These are phyloP conservation scores for Leccinum boreale DNA, from an alignment of 768 basidiomycete genomes.

Conservation along the genomic window DNA sequence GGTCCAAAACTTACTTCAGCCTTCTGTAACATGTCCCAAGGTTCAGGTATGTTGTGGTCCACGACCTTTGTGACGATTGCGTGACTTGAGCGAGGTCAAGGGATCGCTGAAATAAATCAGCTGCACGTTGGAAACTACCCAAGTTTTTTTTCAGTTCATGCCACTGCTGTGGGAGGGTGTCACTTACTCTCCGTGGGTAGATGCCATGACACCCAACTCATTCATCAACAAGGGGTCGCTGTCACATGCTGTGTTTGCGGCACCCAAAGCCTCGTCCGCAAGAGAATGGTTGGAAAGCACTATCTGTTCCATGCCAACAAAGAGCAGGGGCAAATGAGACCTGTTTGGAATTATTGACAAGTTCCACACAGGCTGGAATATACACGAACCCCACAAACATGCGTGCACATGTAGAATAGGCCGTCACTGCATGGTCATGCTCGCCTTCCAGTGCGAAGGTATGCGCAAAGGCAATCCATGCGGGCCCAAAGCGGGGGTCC, in stretches of 20 bases:
- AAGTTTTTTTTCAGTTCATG: constrained; percentile 26
- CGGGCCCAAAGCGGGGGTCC: constrained; percentile 94
- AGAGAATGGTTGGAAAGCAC: constrained; percentile 76
- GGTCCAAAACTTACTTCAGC: constrained; percentile 51
- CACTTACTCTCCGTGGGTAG: constrained; percentile 77
- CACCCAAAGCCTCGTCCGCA: constrained; percentile 86
- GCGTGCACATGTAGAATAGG: constrained; percentile 94
- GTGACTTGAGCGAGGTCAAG: constrained; percentile 81
- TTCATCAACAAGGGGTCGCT: constrained; percentile 88
- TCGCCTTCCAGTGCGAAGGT: constrained; percentile 97
- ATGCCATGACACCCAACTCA: constrained; percentile 91
- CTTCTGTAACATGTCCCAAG: constrained; percentile 88
- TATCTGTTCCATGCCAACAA: constrained; percentile 98
- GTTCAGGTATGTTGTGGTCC: constrained; percentile 90
- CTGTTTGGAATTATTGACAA: constrained; percentile 40
- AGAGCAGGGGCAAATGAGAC: constrained; percentile 93
- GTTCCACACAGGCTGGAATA: not conserved
- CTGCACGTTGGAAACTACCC: constrained; percentile 69
- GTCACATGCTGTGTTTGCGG: constrained; percentile 77
- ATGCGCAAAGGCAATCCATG: constrained; percentile 98
- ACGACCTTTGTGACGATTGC: constrained; percentile 79
- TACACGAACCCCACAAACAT: constrained; percentile 87
- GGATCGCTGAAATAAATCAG: constrained; percentile 66
- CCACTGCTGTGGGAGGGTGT: not conserved
- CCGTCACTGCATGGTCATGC: constrained; percentile 97